Conservation (phyloP, 805 yeast genomes). For the Brettanomyces custersianus region DNA sequence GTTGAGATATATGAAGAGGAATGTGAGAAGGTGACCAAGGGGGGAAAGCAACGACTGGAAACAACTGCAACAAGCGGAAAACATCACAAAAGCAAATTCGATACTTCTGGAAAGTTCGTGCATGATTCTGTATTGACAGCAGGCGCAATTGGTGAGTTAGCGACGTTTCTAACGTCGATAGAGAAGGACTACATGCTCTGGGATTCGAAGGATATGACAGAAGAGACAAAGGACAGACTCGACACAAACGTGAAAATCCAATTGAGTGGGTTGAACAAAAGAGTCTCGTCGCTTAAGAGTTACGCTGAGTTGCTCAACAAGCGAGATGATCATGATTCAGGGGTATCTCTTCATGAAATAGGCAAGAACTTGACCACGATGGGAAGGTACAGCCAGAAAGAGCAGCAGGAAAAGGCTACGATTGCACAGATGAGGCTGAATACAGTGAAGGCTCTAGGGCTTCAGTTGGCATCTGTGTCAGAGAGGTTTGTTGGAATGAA, state of each 20-base stretch:
- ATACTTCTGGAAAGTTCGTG: slow-evolving; percentile 11
- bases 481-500: slow-evolving; percentile 40
- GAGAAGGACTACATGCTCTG: slow-evolving; percentile 28
- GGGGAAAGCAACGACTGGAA: too few relatives aligned
- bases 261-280: slow-evolving; percentile 12
- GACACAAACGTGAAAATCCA: slow-evolving; percentile 21
- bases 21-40: too few relatives aligned
- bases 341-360: slow-evolving; percentile 33
- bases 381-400: slow-evolving; percentile 29
- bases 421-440: slow-evolving; percentile 38
- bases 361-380: slow-evolving; percentile 22
- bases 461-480: slow-evolving; percentile 33
- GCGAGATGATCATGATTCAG: slow-evolving; percentile 38
- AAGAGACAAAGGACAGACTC: slow-evolving; percentile 18
- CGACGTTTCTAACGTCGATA: slow-evolving; percentile 25
- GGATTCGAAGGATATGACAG: slow-evolving; percentile 17
- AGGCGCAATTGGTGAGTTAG: slow-evolving; percentile 23
- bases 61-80: slow-evolving; percentile 4
- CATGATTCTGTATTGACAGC: slow-evolving; percentile 32
- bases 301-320: slow-evolving; percentile 34
- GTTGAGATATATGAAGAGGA: slow-evolving; percentile 34
- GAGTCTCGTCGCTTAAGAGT: slow-evolving; percentile 24
- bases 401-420: slow-evolving; percentile 27
- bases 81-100: neutral
- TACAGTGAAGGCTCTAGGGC: slow-evolving; percentile 38